Conservation (phyloP, 2,329 filamentous ascomycete genomes). For the Alternaria tenuissima region DNA sequence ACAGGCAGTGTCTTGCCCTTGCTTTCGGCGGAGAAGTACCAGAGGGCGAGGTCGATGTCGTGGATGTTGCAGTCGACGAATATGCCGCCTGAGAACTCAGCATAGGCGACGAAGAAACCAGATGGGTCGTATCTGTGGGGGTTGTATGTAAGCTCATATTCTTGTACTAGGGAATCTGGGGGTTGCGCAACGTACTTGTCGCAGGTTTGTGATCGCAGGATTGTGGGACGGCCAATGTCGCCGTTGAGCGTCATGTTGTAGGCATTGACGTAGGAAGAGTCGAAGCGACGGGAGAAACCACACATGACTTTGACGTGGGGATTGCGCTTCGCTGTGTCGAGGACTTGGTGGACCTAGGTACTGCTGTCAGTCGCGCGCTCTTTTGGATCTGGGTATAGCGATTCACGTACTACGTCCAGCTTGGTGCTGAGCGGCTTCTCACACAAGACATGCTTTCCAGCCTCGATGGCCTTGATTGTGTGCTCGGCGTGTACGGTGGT, state of each 20-base stretch:
- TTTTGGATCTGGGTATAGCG: background rate
- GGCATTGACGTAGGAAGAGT: slow-evolving; percentile 70
- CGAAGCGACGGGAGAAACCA: slow-evolving; percentile 72
- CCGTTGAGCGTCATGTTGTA: slow-evolving; percentile 61
- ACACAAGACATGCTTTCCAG: slow-evolving; percentile 64
- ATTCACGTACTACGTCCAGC: slow-evolving; percentile 62
- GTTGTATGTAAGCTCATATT: background rate
- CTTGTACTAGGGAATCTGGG: background rate
- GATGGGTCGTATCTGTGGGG: slow-evolving; percentile 60
- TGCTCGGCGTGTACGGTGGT: slow-evolving; percentile 66
- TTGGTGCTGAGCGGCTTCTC: slow-evolving; percentile 69
- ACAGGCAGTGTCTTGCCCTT: slow-evolving; percentile 41
- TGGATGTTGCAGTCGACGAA: slow-evolving; percentile 77
- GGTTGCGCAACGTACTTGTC: slow-evolving; percentile 58
- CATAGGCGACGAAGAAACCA: slow-evolving; percentile 74
- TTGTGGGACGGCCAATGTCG: slow-evolving; percentile 65
- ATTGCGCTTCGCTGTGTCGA: slow-evolving; percentile 63
- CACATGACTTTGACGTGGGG: slow-evolving; percentile 72
- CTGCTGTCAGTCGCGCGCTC: background rate
- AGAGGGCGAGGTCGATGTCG: slow-evolving; percentile 72
- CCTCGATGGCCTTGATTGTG: slow-evolving; percentile 64
- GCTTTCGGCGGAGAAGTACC: slow-evolving; percentile 62
- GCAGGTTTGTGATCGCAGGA: slow-evolving; percentile 72
- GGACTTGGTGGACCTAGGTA: slow-evolving; percentile 65
- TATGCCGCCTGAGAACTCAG: slow-evolving; percentile 71